Percentiles rank a stretch among this genome's conserved stretches.
Evolutionary conservation across 2,329 filamentous ascomycete species (phyloP).

Genomic region (Alternaria sp.): DNA sequence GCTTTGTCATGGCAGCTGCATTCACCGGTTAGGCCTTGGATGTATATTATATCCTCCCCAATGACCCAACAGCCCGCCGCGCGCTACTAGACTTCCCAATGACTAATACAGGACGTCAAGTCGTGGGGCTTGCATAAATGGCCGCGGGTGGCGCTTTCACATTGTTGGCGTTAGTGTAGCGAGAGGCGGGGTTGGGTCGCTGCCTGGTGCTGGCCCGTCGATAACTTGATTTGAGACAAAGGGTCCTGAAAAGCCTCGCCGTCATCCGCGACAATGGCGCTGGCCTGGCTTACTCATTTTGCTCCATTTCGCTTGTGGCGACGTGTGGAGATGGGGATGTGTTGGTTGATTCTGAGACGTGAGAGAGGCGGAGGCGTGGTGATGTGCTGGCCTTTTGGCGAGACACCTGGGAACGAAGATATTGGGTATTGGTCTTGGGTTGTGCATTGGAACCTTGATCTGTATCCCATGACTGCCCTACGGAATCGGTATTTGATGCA

Average conservation of each 20-base stretch:
- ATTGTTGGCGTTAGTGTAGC: not conserved
- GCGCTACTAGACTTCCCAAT: not conserved
- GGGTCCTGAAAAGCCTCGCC: not conserved
- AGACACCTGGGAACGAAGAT: not conserved
- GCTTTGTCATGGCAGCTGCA: not conserved
- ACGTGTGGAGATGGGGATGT: not conserved
- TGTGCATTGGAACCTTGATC: not conserved
- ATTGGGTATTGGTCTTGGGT: not conserved
- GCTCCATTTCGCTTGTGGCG: not conserved
- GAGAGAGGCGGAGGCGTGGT: not conserved
- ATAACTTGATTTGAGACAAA: constrained; percentile 1
- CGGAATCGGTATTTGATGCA: not conserved
- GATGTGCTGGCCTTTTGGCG: constrained; percentile 2
- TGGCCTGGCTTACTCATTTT: not conserved
- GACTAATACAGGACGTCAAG: not conserved
- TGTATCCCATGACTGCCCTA: not conserved
- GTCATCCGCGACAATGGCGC: not conserved
- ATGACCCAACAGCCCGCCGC: not conserved
- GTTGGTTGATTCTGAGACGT: not conserved
- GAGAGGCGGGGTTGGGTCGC: constrained; percentile 3
- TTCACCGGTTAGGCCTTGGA: not conserved
- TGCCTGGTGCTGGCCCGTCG: not conserved
- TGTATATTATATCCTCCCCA: not conserved
- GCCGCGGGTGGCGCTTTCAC: not conserved
- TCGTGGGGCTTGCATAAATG: constrained; percentile 5